Base-by-base conservation (phyloP, 116 monocot species). In the Trichopus zeylanicus region DNA sequence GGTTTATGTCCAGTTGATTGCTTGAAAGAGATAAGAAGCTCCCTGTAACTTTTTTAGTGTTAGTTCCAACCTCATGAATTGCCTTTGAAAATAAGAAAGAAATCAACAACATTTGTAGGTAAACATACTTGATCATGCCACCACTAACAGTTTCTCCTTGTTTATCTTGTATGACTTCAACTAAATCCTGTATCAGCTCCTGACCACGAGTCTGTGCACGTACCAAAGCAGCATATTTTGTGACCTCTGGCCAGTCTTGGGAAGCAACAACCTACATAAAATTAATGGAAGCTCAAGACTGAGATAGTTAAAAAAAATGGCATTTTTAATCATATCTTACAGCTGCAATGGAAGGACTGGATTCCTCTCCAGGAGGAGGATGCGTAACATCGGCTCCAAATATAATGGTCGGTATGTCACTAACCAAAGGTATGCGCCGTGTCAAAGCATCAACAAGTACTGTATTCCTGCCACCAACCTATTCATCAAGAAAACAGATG, bases 381-480 rank as follows among this genome's bases (percentile, higher is more conserved):
- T 95, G 95, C 5, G 95, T 95, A 4, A 95, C 95, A 79, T 95
- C 95, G 35, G 95, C 95, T 55, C 95, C 95, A 79, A 95, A 95
- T 64, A 95, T 89, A 28, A 95, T 95, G 6, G 95, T 95, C 18
- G 89, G 83, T 22, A 59, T 52, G 27, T 90, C 86, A 57, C 69
- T 83, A 52, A 95, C 83, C 20, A 78, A 42, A 8, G 90, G 95
- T 47, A 95, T 78, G 37, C 78, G 67, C 28, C 81, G 65, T n/a
- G 68, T 61, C 31, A 89, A 35, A 53, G 90, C 86, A 79, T 95
- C 83, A 7, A 76, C 29, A n/a, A 94, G 78, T 1, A 95, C 95
- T 20, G 95, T 90, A 56, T 95, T 95, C 53, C 95, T 70, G 31
- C 95, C 95, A n/a, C 95, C 95, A 32, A 89, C 92, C 87, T 92